Evolutionary conservation across 2,329 filamentous ascomycete genomes (phyloP).

Genomic region (Mariannaea sp.): DNA sequence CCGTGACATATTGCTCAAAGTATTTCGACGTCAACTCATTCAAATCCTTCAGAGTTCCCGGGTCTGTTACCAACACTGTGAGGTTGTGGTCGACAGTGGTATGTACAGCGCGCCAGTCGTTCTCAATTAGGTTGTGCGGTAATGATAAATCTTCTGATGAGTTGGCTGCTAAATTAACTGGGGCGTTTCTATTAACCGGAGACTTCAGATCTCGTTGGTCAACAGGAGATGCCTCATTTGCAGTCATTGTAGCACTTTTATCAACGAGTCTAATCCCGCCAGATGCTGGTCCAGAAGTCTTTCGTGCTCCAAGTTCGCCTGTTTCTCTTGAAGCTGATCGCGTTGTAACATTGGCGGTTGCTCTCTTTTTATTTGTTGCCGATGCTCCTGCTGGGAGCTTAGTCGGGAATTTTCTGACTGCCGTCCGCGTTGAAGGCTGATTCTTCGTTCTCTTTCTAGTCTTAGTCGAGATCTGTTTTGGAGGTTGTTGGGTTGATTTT

Average conservation of each 20-base stretch:
- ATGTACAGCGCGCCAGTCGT: too few relatives aligned
- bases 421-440: neutral
- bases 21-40: constrained; percentile 34
- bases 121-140: neutral
- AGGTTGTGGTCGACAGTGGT: neutral
- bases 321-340: neutral
- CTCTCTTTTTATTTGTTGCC: neutral
- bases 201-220: neutral
- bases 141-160: neutral
- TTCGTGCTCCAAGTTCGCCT: neutral
- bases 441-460: neutral
- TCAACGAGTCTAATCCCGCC: neutral
- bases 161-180: neutral
- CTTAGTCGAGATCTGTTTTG: neutral
- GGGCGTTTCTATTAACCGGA: neutral
- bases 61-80: constrained; percentile 35
- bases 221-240: neutral
- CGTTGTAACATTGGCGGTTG: neutral
- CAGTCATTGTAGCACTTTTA: neutral
- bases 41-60: constrained; percentile 31
- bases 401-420: neutral
- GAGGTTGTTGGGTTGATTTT: neutral
- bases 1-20: constrained; percentile 43
- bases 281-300: neutral
- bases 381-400: neutral